phyloP scores from a whole-genome alignment of 2,329 filamentous ascomycete species.

The Alternaria dauci region DNA sequence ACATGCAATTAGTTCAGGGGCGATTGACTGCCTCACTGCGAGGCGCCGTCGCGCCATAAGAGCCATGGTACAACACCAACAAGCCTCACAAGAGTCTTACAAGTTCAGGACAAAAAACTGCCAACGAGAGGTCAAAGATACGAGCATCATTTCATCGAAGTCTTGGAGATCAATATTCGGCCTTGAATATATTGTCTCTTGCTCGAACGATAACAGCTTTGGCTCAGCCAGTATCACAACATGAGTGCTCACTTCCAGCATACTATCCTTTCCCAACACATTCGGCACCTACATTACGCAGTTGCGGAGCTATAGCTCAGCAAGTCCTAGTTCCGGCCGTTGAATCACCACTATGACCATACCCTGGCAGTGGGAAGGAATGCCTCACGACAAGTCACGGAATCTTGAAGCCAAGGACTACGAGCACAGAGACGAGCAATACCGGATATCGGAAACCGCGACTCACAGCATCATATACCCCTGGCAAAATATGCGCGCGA shows the following conservation, averaged over 20 bases:
- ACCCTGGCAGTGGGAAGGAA: neutral
- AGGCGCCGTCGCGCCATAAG: neutral
- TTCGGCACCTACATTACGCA: neutral
- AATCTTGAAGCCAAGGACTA: neutral
- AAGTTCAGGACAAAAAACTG: neutral
- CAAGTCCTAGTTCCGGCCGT: no score
- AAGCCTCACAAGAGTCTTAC: neutral
- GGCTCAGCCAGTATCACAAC: neutral
- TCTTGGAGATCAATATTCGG: neutral
- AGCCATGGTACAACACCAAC: neutral
- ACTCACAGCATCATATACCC: neutral
- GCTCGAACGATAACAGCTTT: neutral
- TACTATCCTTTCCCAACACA: no score
- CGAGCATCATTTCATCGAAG: neutral
- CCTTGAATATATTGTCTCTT: neutral
- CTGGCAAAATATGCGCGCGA: neutral
- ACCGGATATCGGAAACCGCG: neutral
- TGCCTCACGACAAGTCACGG: neutral
- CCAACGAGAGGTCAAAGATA: no score
- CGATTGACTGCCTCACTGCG: neutral
- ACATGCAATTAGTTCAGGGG: neutral
- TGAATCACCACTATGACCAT: no score
- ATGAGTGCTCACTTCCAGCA: no score
- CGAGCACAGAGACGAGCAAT: neutral
- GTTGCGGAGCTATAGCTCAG: neutral